These are phyloP conservation scores for Cladosporium sp. DNA, from an alignment of 2,329 filamentous ascomycete genomes.

Conservation along the genomic window DNA sequence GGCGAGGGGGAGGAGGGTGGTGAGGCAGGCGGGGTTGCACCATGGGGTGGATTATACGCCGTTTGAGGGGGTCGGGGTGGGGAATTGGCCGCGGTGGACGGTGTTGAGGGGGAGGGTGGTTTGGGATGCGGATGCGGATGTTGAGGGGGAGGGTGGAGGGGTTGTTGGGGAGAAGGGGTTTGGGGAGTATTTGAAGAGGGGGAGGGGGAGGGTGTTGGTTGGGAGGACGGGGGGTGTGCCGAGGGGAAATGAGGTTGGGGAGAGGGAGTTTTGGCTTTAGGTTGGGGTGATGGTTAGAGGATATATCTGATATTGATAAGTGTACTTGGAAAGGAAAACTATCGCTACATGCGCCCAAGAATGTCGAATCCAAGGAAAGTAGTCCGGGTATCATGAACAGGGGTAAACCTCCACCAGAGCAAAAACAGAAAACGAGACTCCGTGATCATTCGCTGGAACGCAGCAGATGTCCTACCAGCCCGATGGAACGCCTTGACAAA, in stretches of 20 bases:
- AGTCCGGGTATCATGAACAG: too few species aligned
- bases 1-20: constrained; percentile 20
- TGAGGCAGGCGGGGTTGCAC: constrained; percentile 46
- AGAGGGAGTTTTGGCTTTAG: constrained; percentile 26
- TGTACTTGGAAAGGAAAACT: neutral
- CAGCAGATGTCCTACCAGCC: neutral
- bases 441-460: too few species aligned
- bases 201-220: constrained; percentile 27
- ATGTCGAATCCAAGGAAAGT: too few species aligned
- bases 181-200: constrained; percentile 34
- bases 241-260: constrained; percentile 26
- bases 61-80: constrained; percentile 51
- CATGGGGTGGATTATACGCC: constrained; percentile 59
- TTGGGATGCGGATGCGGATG: constrained; percentile 45
- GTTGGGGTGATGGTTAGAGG: neutral
- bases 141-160: constrained; percentile 28
- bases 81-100: constrained; percentile 58
- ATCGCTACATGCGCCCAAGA: too few species aligned
- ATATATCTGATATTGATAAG: neutral
- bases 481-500: neutral
- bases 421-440: too few species aligned
- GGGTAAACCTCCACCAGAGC: too few species aligned
- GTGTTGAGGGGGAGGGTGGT: constrained; percentile 53
- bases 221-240: constrained; percentile 26
- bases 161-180: constrained; percentile 31